phyloP scores from a whole-genome alignment of 352 stramenopile genomes.

The Phytophthora quininea region DNA sequence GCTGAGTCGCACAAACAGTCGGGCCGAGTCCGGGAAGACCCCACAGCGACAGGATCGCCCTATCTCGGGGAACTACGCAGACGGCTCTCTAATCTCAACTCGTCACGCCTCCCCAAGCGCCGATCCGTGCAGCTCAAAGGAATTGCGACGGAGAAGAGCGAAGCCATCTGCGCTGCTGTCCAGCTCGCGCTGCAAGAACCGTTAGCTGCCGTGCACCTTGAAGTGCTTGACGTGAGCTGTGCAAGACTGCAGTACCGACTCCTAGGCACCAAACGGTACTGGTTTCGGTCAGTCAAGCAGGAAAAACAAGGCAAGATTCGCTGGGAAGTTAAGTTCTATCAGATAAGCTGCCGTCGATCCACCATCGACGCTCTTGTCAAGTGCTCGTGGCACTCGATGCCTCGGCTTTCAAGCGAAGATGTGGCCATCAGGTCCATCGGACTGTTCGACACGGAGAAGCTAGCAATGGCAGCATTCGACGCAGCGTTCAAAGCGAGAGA shows the following conservation, averaged over 20 bases:
- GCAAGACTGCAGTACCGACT: slow-evolving; percentile 63
- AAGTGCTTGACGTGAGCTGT: slow-evolving; percentile 57
- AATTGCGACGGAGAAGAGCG: slow-evolving; percentile 33
- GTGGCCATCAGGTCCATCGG: slow-evolving; percentile 53
- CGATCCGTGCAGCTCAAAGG: slow-evolving; percentile 16
- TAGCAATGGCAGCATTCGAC: slow-evolving; percentile 44
- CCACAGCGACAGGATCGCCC: slow-evolving; percentile 14
- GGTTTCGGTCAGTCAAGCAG: slow-evolving; percentile 70
- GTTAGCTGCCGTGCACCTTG: slow-evolving; percentile 21
- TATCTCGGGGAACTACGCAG: slow-evolving; percentile 25
- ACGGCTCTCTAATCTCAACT: slow-evolving; percentile 22
- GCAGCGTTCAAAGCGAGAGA: slow-evolving; percentile 43
- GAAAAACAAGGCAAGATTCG: slow-evolving; percentile 56
- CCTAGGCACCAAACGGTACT: slow-evolving; percentile 68
- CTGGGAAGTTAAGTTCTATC: slow-evolving; percentile 67
- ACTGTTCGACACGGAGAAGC: slow-evolving; percentile 66
- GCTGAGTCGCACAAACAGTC: slow-evolving; percentile 23
- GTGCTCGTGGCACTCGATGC: slow-evolving; percentile 43
- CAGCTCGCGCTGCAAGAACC: slow-evolving; percentile 16
- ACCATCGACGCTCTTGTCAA: slow-evolving; percentile 27
- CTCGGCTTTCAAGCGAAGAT: slow-evolving; percentile 47
- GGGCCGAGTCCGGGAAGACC: slow-evolving; percentile 6
- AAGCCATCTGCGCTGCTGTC: slow-evolving; percentile 21
- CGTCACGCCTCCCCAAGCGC: slow-evolving; percentile 14
- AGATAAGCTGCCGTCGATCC: slow-evolving; percentile 57